These are phyloP conservation scores for Aspergillus ellipticus DNA, from an alignment of 495 filamentous ascomycete genomes.

Conservation along the genomic window DNA sequence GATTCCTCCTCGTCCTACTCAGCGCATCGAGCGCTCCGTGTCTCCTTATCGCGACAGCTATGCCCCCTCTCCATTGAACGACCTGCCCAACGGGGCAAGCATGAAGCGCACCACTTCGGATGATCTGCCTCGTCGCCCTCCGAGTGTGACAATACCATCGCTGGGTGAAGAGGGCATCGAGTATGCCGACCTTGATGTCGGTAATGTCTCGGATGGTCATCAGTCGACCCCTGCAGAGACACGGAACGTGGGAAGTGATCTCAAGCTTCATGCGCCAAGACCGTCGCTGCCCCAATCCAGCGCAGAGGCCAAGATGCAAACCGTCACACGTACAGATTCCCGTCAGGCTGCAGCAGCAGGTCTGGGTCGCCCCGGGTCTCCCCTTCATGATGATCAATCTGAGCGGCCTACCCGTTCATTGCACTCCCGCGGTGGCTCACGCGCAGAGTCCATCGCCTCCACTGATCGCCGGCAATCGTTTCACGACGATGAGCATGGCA, in stretches of 20 bases:
- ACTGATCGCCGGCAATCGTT: constrained; percentile 49
- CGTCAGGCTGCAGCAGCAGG: constrained; percentile 76
- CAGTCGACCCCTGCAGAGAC: constrained; percentile 58
- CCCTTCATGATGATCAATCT: constrained; percentile 55
- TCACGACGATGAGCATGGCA: constrained; percentile 73
- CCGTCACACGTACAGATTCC: constrained; percentile 87
- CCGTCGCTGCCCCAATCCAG: constrained; percentile 73
- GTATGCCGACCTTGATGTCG: constrained; percentile 63
- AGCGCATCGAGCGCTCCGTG: constrained; percentile 67
- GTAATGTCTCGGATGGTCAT: constrained; percentile 32
- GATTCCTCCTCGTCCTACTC: constrained; percentile 69
- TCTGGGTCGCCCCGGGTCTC: constrained; percentile 61
- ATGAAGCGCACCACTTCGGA: constrained; percentile 46
- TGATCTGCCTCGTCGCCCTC: constrained; percentile 57
- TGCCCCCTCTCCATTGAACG: constrained; percentile 83
- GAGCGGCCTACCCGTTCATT: constrained; percentile 50
- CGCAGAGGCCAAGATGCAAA: constrained; percentile 73
- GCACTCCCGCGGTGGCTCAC: constrained; percentile 45
- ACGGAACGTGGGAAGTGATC: constrained; percentile 71
- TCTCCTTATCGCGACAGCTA: constrained; percentile 76
- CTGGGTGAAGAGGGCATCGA: constrained; percentile 87
- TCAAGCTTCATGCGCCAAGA: constrained; percentile 88
- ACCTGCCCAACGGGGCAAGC: constrained; percentile 47
- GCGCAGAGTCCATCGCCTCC: constrained; percentile 48
- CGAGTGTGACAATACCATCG: constrained; percentile 76